These are phyloP conservation scores for Berberis vulgaris DNA, from an alignment of 164 flowering plant genomes.

Conservation along the genomic window DNA sequence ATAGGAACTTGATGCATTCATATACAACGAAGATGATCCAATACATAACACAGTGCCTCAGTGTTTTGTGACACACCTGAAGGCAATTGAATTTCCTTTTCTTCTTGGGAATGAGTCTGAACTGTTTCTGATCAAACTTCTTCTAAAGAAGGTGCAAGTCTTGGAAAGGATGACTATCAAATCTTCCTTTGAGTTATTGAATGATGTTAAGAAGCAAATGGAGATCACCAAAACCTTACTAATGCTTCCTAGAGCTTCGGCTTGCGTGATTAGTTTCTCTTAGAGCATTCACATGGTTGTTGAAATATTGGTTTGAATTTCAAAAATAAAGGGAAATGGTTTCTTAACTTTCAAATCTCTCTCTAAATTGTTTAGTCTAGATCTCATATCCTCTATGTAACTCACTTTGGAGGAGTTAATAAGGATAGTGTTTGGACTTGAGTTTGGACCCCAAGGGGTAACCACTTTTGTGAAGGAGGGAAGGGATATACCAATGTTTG, in stretches of 20 bases:
- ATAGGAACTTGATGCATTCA: neutral
- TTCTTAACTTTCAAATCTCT: too few relatives aligned
- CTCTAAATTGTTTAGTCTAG: too few relatives aligned
- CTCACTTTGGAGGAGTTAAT: too few relatives aligned
- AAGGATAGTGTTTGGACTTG: too few relatives aligned
- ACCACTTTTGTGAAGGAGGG: too few relatives aligned
- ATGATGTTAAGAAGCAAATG: neutral
- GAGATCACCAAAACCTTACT: neutral
- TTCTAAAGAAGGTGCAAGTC: neutral
- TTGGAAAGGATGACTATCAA: conserved; percentile 3
- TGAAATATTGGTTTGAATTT: too few relatives aligned
- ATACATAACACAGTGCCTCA: neutral
- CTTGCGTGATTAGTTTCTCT: neutral
- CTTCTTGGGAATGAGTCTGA: neutral
- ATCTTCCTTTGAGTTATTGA: neutral
- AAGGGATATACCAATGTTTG: too few relatives aligned
- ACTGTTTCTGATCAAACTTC: neutral
- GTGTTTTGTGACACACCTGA: neutral
- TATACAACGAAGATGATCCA: neutral
- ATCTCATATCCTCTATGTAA: too few relatives aligned
- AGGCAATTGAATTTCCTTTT: neutral
- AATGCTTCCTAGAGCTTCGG: neutral
- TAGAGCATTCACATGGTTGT: neutral
- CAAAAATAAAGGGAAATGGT: too few relatives aligned
- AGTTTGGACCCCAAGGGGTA: too few relatives aligned